Percentiles rank a stretch among this genome's conserved stretches.
Evolutionary conservation across 164 flowering plant genomes (phyloP).

Genomic region (Litsea cubeba): DNA sequence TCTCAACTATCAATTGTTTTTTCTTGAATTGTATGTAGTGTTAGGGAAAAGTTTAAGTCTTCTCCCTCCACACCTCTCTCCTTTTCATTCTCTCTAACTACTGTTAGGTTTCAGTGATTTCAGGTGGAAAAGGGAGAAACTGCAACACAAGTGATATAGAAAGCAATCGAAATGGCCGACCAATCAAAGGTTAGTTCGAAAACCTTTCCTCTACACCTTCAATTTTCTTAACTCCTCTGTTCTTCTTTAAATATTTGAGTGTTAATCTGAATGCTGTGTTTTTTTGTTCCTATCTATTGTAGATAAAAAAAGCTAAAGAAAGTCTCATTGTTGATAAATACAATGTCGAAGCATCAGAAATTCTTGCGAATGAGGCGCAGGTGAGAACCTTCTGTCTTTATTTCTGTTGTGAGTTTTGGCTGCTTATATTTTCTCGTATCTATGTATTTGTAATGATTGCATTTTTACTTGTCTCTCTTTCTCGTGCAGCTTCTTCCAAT

Average conservation of each 20-base stretch:
- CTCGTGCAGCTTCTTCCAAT: constrained; percentile 59
- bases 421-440: not conserved
- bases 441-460: not conserved
- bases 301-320: constrained; percentile 22
- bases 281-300: not conserved
- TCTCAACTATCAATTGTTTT: too few species aligned
- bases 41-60: too few species aligned
- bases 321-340: constrained; percentile 29
- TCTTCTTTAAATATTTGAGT: not conserved
- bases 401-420: not conserved
- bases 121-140: too few species aligned
- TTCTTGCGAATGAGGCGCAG: constrained; percentile 44
- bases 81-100: too few species aligned
- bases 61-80: too few species aligned
- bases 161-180: too few species aligned
- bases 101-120: too few species aligned
- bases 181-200: too few species aligned
- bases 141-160: too few species aligned
- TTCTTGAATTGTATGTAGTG: too few species aligned
- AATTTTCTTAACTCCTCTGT: too few species aligned
- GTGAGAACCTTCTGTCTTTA: constrained; percentile 14
- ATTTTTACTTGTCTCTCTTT: not conserved
- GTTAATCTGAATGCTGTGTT: not conserved
- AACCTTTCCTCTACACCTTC: too few species aligned
- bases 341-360: constrained; percentile 51